phyloP scores from a whole-genome alignment of 1,284 basidiomycete species.

The Apiotrichum akiyoshidainum region DNA sequence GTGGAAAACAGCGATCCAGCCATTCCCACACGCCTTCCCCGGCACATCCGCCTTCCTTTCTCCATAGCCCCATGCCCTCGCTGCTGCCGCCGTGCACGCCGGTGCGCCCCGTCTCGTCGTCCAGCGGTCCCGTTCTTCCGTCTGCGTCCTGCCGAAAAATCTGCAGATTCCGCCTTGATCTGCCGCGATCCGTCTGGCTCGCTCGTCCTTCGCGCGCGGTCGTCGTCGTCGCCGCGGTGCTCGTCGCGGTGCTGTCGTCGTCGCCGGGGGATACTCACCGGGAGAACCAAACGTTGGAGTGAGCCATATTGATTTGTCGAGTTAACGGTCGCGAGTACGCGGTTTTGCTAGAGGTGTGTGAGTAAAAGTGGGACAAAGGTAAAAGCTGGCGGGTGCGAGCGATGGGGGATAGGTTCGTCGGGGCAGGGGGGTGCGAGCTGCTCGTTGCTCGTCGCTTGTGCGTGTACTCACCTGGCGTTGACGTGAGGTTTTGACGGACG shows the following conservation, averaged over 20 bases:
- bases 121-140: neutral
- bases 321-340: conserved; percentile 9
- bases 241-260: too few relatives aligned
- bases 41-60: too few relatives aligned
- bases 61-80: too few relatives aligned
- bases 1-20: too few relatives aligned
- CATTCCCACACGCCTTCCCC: too few relatives aligned
- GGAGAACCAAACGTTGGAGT: conserved; percentile 54
- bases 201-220: neutral
- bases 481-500: conserved; percentile 22
- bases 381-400: too few relatives aligned
- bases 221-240: neutral
- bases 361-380: neutral
- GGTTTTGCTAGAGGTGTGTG: conserved; percentile 13
- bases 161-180: neutral
- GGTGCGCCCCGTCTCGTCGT: too few relatives aligned
- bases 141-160: neutral
- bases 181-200: neutral
- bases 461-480: conserved; percentile 16
- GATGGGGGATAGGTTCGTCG: too few relatives aligned
- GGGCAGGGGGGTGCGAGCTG: neutral
- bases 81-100: too few relatives aligned
- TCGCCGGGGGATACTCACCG: conserved; percentile 32
- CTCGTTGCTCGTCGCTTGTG: neutral
- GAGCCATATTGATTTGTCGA: conserved; percentile 42